Evolutionary conservation across 305 asterid species (phyloP), one percentile per base, ranked within the genome.

Genomic region (Salvia sclarea): DNA sequence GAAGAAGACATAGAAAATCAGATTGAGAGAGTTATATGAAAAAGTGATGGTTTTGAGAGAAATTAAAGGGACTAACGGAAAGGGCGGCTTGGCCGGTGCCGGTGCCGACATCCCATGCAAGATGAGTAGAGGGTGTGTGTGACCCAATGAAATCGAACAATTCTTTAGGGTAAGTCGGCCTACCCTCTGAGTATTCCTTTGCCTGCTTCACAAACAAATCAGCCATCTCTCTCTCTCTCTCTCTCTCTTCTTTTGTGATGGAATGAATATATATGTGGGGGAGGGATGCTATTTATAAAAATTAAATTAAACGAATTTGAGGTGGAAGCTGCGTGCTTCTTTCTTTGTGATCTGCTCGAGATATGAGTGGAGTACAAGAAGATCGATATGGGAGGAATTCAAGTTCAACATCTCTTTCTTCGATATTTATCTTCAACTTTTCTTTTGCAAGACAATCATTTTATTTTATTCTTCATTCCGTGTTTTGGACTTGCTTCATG

Each of bases 51-150:
- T n/a, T n/a, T n/a, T 14, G 5, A n/a, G 8, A 12, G 22, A 6
- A 48, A 25, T 25, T 4, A 1, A 25, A 1, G 30, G 41, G 17
- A 63, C 83, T 67, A 33, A 88, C 94, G 12, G 89, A 70, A 40
- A 6, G 43, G 35, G 92, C 92, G 38, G 96, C 95, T 74, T 89
- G 96, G 78, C 95, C 96, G 65, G 38, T 82, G 5, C 95, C 96
- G 6, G 96, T 87, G 68, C 96, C 96, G 21, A 80, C 96, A 54
- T 89, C 96, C 96, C 96, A 89, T 2, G 66, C 94, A 22, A 80
- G 88, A 18, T 86, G 76, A 25, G 74, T 86, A 14, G 56, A 66
- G 11, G 85, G 86, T 8, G 94, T 85, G 11, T 82, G 75, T 20
- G 91, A 81, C 10, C 88, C 82, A 66, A 89, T 79, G 73, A 89